phyloP scores from a whole-genome alignment of 2,329 filamentous ascomycete genomes.

The Stenocarpella maydis region DNA sequence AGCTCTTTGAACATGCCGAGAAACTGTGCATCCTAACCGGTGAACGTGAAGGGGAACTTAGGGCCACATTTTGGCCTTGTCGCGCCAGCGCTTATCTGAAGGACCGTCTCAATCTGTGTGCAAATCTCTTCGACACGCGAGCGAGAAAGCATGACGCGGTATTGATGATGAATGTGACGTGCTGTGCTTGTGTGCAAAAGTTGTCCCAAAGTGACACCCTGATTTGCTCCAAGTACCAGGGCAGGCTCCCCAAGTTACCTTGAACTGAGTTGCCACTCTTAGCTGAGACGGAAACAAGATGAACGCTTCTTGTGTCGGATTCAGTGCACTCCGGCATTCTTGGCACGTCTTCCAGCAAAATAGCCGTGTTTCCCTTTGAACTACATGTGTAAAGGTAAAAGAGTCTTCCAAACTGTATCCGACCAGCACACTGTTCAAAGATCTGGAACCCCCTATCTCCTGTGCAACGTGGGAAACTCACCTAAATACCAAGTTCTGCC shows the following conservation, averaged over 20 bases:
- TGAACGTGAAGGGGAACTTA: constrained; percentile 62
- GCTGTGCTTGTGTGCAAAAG: constrained; percentile 75
- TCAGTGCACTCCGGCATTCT: background rate
- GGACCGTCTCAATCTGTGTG: constrained; percentile 42
- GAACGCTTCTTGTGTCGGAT: constrained; percentile 60
- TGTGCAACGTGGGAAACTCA: background rate
- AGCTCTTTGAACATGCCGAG: constrained; percentile 56
- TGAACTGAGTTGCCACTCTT: constrained; percentile 63
- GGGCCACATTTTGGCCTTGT: constrained; percentile 50
- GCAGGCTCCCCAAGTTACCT: constrained; percentile 63
- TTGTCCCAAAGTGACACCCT: constrained; percentile 59
- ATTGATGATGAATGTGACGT: constrained; percentile 66
- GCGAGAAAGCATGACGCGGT: constrained; percentile 59
- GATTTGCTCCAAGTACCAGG: constrained; percentile 60
- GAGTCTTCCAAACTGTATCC: background rate
- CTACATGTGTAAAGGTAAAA: too few relatives aligned
- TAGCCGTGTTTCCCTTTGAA: constrained; percentile 75
- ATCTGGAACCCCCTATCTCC: background rate
- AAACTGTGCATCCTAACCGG: constrained; percentile 64
- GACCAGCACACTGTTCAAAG: background rate
- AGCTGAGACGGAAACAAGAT: constrained; percentile 65
- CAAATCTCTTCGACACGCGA: constrained; percentile 51
- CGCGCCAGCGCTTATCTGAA: constrained; percentile 51
- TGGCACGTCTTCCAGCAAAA: constrained; percentile 69
- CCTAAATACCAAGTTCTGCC: background rate